Conservation (phyloP, 345 rosid species). For the Eucalyptus curtisii region DNA sequence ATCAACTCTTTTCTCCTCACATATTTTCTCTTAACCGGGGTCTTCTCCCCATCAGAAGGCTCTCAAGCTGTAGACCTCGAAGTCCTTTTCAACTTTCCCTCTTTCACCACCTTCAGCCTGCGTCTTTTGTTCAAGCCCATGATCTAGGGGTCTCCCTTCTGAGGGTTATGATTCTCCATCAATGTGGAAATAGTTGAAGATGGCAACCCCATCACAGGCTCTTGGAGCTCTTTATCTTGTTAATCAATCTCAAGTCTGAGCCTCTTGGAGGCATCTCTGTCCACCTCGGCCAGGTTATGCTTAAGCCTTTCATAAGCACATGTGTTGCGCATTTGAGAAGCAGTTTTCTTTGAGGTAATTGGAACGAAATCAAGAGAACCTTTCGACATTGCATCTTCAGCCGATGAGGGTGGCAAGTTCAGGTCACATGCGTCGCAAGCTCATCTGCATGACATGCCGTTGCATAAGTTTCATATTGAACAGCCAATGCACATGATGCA, state of each 20-base stretch:
- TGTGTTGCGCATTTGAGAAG: neutral
- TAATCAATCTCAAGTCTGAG: neutral
- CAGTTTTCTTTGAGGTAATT: conserved; percentile 26
- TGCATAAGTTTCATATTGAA: neutral
- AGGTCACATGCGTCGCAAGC: conserved; percentile 1
- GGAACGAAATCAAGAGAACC: conserved; percentile 21
- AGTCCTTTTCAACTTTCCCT: conserved; percentile 30
- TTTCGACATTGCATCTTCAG: conserved; percentile 2
- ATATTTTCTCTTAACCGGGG: conserved; percentile 40
- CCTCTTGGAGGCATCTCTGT: neutral
- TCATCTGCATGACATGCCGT: conserved; percentile 5
- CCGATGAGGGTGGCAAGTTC: conserved; percentile 2
- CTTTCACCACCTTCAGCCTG: conserved; percentile 62
- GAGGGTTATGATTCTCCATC: conserved; percentile 4
- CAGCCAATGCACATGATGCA: neutral
- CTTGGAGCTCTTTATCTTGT: neutral
- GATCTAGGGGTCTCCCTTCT: neutral
- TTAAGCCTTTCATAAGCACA: conserved; percentile 1
- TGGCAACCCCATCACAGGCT: conserved; percentile 5
- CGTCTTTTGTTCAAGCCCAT: conserved; percentile 28
- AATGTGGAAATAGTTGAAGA: neutral
- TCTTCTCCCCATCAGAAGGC: conserved; percentile 12
- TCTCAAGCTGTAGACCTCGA: conserved; percentile 20
- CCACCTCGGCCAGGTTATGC: neutral
- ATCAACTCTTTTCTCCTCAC: conserved; percentile 18